A percentile compares a stretch with the other conserved stretches of the same genome.
phyloP scores from a whole-genome alignment of 805 yeast species.

The Metschnikowia corniflorae region DNA sequence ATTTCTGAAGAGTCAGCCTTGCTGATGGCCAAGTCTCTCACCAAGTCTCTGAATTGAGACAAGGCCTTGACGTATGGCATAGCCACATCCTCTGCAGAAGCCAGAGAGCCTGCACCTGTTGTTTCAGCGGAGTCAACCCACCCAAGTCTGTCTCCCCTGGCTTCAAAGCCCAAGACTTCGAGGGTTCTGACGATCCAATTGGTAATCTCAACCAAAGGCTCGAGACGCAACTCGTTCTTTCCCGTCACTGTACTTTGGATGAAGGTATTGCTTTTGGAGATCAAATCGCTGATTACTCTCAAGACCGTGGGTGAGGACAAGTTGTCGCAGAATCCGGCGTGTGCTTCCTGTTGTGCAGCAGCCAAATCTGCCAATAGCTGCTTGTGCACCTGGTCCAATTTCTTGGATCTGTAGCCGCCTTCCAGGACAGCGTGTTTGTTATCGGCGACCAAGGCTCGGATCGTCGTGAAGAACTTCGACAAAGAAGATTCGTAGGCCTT shows the following conservation, averaged over 20 bases:
- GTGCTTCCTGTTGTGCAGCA: constrained; percentile 55
- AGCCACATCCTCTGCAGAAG: constrained; percentile 57
- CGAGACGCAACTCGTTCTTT: constrained; percentile 50
- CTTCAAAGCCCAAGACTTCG: constrained; percentile 69
- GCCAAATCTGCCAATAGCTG: constrained; percentile 49
- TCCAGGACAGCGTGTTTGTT: constrained; percentile 45
- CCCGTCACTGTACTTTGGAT: constrained; percentile 47
- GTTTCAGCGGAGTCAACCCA: constrained; percentile 53
- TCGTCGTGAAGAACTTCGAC: constrained; percentile 79
- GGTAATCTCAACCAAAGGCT: constrained; percentile 61
- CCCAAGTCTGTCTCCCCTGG: constrained; percentile 69
- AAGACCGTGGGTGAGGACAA: constrained; percentile 75
- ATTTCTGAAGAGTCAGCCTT: constrained; percentile 50
- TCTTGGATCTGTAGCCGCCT: constrained; percentile 50
- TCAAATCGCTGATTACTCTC: constrained; percentile 60
- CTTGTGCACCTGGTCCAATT: constrained; percentile 53
- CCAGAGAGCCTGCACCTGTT: constrained; percentile 15
- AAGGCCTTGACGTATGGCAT: constrained; percentile 79
- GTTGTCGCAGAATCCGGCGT: constrained; percentile 84
- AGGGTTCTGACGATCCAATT: constrained; percentile 70
- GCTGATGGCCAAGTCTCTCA: constrained; percentile 69
- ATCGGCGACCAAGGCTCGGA: constrained; percentile 78
- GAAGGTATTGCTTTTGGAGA: constrained; percentile 70
- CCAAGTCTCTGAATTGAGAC: constrained; percentile 76
- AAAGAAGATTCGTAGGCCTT: constrained; percentile 69